Base-by-base conservation (phyloP, 208 protist genomes). In the Trypanosoma vivax region DNA sequence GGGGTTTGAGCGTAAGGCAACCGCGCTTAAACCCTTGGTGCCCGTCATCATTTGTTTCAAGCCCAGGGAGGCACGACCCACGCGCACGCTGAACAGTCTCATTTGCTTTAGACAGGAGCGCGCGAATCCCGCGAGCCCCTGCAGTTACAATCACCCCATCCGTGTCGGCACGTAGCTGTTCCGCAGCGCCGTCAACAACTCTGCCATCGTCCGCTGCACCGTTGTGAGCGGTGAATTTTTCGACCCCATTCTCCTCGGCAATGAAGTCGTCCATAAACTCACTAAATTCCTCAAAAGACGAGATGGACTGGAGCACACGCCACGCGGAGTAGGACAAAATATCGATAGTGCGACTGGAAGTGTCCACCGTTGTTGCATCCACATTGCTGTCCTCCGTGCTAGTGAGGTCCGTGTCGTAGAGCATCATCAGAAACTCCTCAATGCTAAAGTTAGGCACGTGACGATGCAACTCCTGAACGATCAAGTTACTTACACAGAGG, bases 211-310 rank as follows among this genome's bases (percentile, higher is more conserved):
- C 37, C 16, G 9, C 16, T 2, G 5, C n/a, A 9, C 37, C 42
- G 34, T 47, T 18, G 31, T 21, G 18, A 28, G 49, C 61, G 3
- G 37, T 50, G 28, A 50, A 34, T 5, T 42, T 13, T 34, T 57
- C 69, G 40, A 84, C 57, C 31, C 80, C 63, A 59, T 88, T 91
- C 55, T 91, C 80, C 54, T 91, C 87, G 10, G 68, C 64, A 40
- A 91, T 81, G 62, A 88, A 91, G 53, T 91, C 83, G 65, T 84
- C 72, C 75, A 94, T 87, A 70, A 78, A 86, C 5, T 25, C 46
- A 47, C 79, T 83, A 52, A 94, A 94, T 50, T 71, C 65, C 35
- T 88, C 70, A 64, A 91, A 94, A 49, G 68, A 73, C 42, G 73
- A 88, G 52, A 90, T 86, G 3, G 83, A 73, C 24, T 84, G 66